These are phyloP conservation scores for Dryadomyces quercivorus DNA, from an alignment of 2,329 filamentous ascomycete genomes.

Conservation along the genomic window DNA sequence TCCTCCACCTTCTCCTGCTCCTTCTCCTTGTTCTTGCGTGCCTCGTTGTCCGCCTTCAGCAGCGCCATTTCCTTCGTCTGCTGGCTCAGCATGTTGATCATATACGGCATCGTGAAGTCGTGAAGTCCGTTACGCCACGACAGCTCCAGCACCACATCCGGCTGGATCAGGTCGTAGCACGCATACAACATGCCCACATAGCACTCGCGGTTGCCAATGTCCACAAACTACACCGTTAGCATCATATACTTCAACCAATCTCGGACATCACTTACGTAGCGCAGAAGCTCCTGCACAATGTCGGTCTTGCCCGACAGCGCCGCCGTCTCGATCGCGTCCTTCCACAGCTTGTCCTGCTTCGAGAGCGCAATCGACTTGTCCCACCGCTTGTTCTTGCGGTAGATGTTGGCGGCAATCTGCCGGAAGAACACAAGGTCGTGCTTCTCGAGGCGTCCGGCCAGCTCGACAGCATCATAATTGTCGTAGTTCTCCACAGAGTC, in stretches of 20 bases:
- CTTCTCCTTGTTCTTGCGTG: slow-evolving; percentile 25
- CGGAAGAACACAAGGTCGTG: slow-evolving; percentile 99
- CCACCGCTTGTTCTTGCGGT: slow-evolving; percentile 99
- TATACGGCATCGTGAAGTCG: slow-evolving; percentile 99
- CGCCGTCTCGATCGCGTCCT: slow-evolving; percentile 96
- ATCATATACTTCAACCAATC: background rate
- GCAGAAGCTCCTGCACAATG: slow-evolving; percentile 87
- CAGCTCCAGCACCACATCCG: slow-evolving; percentile 86
- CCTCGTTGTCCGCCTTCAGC: slow-evolving; percentile 90
- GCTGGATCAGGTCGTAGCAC: slow-evolving; percentile 92
- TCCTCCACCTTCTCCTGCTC: slow-evolving; percentile 69
- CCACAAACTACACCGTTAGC: slow-evolving; percentile 63
- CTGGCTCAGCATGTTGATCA: slow-evolving; percentile 95
- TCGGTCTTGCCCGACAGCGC: slow-evolving; percentile 84
- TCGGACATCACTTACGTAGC: slow-evolving; percentile 70
- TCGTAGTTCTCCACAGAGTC: slow-evolving; percentile 98
- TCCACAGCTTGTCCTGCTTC: slow-evolving; percentile 99
- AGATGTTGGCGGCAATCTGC: slow-evolving; percentile 95
- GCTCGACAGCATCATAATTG: slow-evolving; percentile 92
- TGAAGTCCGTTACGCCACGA: slow-evolving; percentile 92
- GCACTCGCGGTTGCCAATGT: slow-evolving; percentile 97
- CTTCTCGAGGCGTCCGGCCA: slow-evolving; percentile 87
- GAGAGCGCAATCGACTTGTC: slow-evolving; percentile 96
- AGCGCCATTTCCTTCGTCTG: slow-evolving; percentile 75
- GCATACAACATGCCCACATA: slow-evolving; percentile 99